Conservation (phyloP, 371 early-diverging fungal species). For the Rhizopus arrhizus region DNA sequence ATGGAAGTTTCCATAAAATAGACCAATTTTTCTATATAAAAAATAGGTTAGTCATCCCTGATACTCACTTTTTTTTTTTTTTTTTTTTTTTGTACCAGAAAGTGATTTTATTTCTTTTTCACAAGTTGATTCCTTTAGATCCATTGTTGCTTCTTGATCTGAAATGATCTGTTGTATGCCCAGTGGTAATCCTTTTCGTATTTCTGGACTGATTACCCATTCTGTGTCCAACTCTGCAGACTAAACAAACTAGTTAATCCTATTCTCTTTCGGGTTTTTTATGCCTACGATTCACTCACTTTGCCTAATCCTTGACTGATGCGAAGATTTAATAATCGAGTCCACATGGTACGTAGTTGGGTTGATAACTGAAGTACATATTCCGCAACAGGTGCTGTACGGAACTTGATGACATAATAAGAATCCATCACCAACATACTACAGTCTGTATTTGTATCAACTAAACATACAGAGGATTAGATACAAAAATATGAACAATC, state of each 20-base stretch:
- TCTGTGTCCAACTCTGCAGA: constrained; percentile 13
- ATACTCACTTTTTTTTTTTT: background rate
- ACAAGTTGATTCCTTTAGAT: constrained; percentile 34
- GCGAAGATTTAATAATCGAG: constrained; percentile 30
- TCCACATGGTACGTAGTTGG: constrained; percentile 38
- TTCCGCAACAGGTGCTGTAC: constrained; percentile 44
- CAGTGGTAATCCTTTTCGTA: constrained; percentile 26
- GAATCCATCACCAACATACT: constrained; percentile 61
- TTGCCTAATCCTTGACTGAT: constrained; percentile 37
- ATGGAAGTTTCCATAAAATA: constrained; percentile 47
- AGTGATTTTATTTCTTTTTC: constrained; percentile 29
- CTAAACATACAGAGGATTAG: constrained; percentile 14
- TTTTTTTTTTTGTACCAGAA: constrained; percentile 25
- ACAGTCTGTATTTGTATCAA: constrained; percentile 63
- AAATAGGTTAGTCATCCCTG: background rate
- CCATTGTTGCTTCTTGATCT: constrained; percentile 24
- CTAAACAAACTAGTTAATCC: constrained; percentile 3
- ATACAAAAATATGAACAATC: background rate
- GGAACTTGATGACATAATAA: constrained; percentile 57
- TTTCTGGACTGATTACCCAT: constrained; percentile 24
- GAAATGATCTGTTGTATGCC: constrained; percentile 36
- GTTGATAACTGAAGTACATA: constrained; percentile 35
- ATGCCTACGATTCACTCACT: constrained; percentile 26
- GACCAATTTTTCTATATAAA: constrained; percentile 19
- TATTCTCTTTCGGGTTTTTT: background rate